Conservation (phyloP, 2,329 filamentous ascomycete genomes). For the Pleurostoma richardsiae region DNA sequence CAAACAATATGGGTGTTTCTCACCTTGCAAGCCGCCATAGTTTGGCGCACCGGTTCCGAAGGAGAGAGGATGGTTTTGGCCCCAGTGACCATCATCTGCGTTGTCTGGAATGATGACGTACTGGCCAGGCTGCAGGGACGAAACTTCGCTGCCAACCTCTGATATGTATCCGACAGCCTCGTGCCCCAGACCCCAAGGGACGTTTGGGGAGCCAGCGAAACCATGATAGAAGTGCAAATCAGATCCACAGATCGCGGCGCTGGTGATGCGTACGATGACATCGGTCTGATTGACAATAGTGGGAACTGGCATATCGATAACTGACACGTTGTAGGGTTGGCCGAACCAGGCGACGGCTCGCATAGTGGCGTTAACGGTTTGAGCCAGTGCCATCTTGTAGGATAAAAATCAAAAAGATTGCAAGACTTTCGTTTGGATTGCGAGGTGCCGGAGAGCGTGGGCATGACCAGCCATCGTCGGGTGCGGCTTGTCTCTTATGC, state of each 20-base stretch:
- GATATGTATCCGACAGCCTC: constrained; percentile 57
- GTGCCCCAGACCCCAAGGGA: constrained; percentile 25
- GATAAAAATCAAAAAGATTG: too few species aligned
- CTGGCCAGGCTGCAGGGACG: constrained; percentile 56
- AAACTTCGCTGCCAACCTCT: constrained; percentile 52
- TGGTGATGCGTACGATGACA: constrained; percentile 27
- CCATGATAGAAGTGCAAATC: constrained; percentile 28
- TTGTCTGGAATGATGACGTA: constrained; percentile 63
- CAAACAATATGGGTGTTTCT: constrained; percentile 56
- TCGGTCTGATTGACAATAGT: constrained; percentile 15
- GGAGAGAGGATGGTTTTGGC: neutral
- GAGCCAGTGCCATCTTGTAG: neutral
- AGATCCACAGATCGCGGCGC: constrained; percentile 26
- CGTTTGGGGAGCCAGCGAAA: neutral
- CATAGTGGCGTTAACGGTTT: constrained; percentile 2
- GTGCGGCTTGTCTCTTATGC: too few species aligned
- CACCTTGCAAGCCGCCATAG: constrained; percentile 1
- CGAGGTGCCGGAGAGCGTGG: too few species aligned
- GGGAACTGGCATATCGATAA: constrained; percentile 2
- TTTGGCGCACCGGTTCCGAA: neutral
- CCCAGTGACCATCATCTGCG: constrained; percentile 50
- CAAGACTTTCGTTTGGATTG: too few species aligned
- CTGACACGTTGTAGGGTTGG: constrained; percentile 4
- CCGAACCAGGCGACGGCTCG: constrained; percentile 6
- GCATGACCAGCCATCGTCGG: too few species aligned